phyloP scores from a whole-genome alignment of 1,139 yeast species.

The Geotrichum reessii region DNA sequence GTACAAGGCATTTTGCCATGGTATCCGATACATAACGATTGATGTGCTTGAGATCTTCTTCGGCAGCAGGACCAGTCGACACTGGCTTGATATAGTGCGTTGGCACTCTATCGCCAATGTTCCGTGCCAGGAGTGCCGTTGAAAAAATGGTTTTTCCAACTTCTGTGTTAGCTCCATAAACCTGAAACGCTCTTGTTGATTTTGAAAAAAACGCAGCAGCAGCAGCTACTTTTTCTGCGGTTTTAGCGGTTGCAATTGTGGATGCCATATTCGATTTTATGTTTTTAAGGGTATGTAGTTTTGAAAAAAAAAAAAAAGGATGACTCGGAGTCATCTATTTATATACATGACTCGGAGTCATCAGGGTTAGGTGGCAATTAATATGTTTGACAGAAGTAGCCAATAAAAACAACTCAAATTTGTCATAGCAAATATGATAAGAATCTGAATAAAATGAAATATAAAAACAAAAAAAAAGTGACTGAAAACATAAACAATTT shows the following conservation, averaged over 20 bases:
- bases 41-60: slow-evolving; percentile 25
- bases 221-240: slow-evolving; percentile 6
- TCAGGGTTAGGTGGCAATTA: background rate
- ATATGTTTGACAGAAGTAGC: background rate
- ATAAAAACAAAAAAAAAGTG: too few species aligned
- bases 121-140: slow-evolving; percentile 22
- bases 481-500: too few species aligned
- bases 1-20: slow-evolving; percentile 22
- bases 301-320: background rate
- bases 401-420: background rate
- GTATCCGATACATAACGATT: slow-evolving; percentile 11
- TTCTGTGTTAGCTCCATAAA: slow-evolving; percentile 43
- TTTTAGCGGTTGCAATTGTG: background rate
- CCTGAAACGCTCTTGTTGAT: slow-evolving; percentile 19
- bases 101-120: background rate
- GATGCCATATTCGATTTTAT: background rate
- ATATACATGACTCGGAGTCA: background rate
- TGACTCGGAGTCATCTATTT: background rate
- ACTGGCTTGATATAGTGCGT: slow-evolving; percentile 28
- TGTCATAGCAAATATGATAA: background rate
- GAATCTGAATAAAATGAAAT: too few species aligned
- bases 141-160: slow-evolving; percentile 32
- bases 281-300: background rate
- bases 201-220: slow-evolving; percentile 8
- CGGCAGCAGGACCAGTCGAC: slow-evolving; percentile 28